Evolutionary conservation across 1,139 yeast genomes (phyloP).

Genomic region (Saccharomyces hybrid): DNA sequence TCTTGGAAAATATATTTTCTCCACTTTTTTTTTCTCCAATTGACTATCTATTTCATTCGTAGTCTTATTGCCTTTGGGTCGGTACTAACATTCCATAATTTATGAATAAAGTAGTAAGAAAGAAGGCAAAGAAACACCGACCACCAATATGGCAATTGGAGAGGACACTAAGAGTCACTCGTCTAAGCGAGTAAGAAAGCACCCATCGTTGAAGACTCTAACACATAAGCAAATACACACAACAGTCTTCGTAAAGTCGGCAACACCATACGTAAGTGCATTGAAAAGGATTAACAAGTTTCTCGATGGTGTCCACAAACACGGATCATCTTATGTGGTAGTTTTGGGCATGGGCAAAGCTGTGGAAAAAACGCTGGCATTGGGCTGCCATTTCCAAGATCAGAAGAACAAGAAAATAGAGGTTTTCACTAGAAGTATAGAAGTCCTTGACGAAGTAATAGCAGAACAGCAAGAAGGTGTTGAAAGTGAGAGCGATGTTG

Average conservation of each 20-base stretch:
- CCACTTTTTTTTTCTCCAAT: background rate
- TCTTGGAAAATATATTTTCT: background rate
- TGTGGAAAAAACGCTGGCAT: conserved; percentile 45
- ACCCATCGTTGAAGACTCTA: conserved; percentile 25
- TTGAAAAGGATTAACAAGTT: conserved; percentile 48
- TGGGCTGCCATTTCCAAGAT: conserved; percentile 47
- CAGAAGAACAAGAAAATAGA: conserved; percentile 44
- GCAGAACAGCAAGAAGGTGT: background rate
- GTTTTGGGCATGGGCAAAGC: conserved; percentile 67
- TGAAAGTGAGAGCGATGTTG: background rate
- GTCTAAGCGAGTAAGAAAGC: conserved; percentile 18
- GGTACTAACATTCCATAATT: background rate
- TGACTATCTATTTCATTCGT: background rate
- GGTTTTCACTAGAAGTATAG: conserved; percentile 48
- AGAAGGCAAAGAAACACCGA: background rate
- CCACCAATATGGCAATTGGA: background rate
- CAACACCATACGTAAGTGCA: conserved; percentile 58
- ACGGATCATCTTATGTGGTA: conserved; percentile 39
- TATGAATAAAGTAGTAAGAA: background rate
- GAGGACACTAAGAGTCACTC: background rate
- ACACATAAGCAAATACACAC: conserved; percentile 36
- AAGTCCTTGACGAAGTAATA: conserved; percentile 55
- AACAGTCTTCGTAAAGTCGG: conserved; percentile 46
- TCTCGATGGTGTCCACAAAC: conserved; percentile 34
- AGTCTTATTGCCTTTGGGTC: background rate